Evolutionary conservation across 1,139 yeast genomes (phyloP).

Genomic region (Yamadazyma dendronema): DNA sequence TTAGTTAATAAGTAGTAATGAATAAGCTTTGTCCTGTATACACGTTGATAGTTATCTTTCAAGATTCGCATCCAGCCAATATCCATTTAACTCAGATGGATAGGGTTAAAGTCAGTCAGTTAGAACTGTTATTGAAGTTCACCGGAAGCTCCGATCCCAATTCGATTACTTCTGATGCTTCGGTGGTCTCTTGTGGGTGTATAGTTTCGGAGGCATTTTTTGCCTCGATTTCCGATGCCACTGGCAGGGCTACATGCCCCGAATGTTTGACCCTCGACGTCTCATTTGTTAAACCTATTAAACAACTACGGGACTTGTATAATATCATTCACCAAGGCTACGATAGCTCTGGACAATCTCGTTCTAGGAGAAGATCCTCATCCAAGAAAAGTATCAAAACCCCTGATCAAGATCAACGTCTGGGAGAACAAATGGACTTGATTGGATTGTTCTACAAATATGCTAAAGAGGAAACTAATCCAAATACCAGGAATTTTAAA

Average conservation of each 20-base stretch:
- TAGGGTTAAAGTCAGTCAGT: constrained; percentile 21
- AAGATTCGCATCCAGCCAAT: background rate
- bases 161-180: constrained; percentile 45
- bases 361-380: constrained; percentile 21
- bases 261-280: constrained; percentile 37
- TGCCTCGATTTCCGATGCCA: constrained; percentile 19
- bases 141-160: constrained; percentile 21
- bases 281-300: constrained; percentile 41
- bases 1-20: no score
- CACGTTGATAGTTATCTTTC: no score
- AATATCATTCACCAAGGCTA: constrained; percentile 22
- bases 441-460: constrained; percentile 39
- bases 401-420: constrained; percentile 13
- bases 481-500: constrained; percentile 6
- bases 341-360: no score
- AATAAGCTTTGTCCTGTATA: background rate
- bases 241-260: constrained; percentile 41
- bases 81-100: constrained; percentile 27
- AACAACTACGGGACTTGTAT: constrained; percentile 54
- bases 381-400: constrained; percentile 23
- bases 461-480: constrained; percentile 37
- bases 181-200: constrained; percentile 71
- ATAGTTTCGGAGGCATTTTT: constrained; percentile 53
- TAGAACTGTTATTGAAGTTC: constrained; percentile 32
- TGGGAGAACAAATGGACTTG: constrained; percentile 33